Percentiles rank a stretch among this genome's conserved stretches.
phyloP scores from a whole-genome alignment of 2,329 filamentous ascomycete species.

The Phialophora expanda region DNA sequence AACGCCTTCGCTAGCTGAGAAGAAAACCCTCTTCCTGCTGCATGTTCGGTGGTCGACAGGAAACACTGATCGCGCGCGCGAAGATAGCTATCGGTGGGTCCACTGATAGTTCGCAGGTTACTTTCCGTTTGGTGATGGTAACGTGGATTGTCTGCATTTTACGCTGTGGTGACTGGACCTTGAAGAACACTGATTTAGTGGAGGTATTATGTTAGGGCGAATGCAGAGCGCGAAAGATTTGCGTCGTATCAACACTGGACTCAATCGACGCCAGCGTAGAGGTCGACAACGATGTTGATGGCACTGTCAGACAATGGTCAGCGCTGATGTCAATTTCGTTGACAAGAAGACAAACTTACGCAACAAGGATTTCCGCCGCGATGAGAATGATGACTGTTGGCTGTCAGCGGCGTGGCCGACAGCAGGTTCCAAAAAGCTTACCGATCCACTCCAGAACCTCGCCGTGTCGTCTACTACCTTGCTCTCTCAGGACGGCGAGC shows the following conservation, averaged over 20 bases:
- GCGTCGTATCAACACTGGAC: background rate
- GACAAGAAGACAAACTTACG: conserved; percentile 44
- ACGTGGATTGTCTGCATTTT: background rate
- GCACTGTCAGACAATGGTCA: conserved; percentile 47
- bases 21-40: background rate
- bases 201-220: background rate
- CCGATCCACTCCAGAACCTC: conserved; percentile 90
- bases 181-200: background rate
- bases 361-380: conserved; percentile 91
- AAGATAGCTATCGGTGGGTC: background rate
- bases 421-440: conserved; percentile 49
- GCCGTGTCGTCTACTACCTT: conserved; percentile 89
- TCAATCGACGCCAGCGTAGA: conserved; percentile 73
- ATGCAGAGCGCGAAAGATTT: background rate
- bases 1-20: conserved; percentile 25
- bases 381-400: conserved; percentile 85
- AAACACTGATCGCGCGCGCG: background rate
- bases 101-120: background rate
- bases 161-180: background rate
- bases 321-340: background rate
- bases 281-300: conserved; percentile 92
- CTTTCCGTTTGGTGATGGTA: background rate
- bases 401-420: conserved; percentile 24
- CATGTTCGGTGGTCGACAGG: background rate
- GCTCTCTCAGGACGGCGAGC: conserved; percentile 90